Evolutionary conservation across 345 rosid genomes (phyloP).

Genomic region (Linum usitatissimum): DNA sequence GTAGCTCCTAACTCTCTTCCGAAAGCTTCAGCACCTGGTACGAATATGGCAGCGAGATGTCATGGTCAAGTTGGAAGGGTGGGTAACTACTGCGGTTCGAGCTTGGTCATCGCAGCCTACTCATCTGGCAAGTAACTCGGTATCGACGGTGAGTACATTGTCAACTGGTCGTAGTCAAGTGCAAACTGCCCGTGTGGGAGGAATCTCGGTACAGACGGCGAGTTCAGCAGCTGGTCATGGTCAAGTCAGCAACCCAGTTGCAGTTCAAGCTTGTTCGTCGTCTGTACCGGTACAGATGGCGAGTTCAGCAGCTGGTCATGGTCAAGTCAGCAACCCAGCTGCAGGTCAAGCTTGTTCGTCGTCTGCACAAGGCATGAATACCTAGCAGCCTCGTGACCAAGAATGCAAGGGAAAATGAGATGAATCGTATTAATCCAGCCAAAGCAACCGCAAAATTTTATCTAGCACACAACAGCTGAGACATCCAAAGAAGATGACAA

Average conservation of each 20-base stretch:
- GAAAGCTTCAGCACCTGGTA: constrained; percentile 10
- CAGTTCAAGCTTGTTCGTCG: too few species aligned
- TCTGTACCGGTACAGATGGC: too few species aligned
- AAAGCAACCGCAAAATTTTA: background rate
- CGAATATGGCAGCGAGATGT: constrained; percentile 8
- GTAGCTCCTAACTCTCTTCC: constrained; percentile 15
- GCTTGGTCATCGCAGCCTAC: constrained; percentile 29
- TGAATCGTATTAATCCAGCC: background rate
- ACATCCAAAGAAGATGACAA: background rate
- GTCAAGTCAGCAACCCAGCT: too few species aligned
- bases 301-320: too few species aligned
- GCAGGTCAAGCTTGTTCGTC: too few species aligned
- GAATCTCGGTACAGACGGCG: too few species aligned
- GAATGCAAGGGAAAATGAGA: constrained; percentile 46
- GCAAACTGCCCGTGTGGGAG: too few species aligned
- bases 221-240: too few species aligned
- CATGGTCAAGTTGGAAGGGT: constrained; percentile 17
- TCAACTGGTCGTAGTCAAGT: too few species aligned
- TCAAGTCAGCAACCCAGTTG: too few species aligned
- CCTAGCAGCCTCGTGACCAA: constrained; percentile 99
- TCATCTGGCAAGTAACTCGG: too few species aligned
- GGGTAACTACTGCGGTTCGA: constrained; percentile 14
- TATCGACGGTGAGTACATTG: too few species aligned
- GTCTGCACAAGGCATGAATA: constrained; percentile 17
- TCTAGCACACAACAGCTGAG: background rate